Evolutionary conservation across 78 protist species (phyloP), one percentile per base, ranked within the genome.

Genomic region (Dictyostelium purpureum): DNA sequence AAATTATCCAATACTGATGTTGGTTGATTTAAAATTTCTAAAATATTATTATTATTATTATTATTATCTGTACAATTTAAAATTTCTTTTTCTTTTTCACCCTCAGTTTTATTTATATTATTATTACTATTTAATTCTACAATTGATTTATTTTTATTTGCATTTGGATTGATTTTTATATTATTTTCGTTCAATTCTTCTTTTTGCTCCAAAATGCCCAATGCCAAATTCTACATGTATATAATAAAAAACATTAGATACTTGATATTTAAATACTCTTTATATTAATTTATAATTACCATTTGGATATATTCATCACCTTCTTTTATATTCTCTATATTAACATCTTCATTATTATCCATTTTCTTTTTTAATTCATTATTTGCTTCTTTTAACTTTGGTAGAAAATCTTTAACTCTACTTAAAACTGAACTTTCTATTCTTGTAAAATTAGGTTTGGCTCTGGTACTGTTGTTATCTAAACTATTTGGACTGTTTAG

Each of bases 351-450:
- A 40, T 85, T 51, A 47, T 85, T 70, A 12, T 85, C 76, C 19
- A 85, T 85, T 59, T 59, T 77, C 52, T 73, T 70, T 33, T 85
- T 33, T 45, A 85, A 43, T 31, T 73, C 52, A 10, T 11, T 38
- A 21, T 85, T 85, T 43, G 92, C 92, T 37, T 85, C 82, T 61
- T 85, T 85, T 35, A 85, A 26, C 54, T 85, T 85, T 59, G 92
- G 92, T 45, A 85, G 47, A 33, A 85, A 85, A 45, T 85, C 92
- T 61, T 21, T 85, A 28, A 69, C 76, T 69, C 76, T 69, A 69
- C 28, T 69, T 40, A 69, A 69, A 11, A 69, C 28, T 37, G 76
- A 69, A 40, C 54, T 69, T 2, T 69, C 76, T 69, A 69, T 40
- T 24, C 33, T 69, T 19, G n/a, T 40, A 24, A 77, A 77, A 14